phyloP scores from a whole-genome alignment of 148 eudicot species.

The Mesembryanthemum crystallinum region DNA sequence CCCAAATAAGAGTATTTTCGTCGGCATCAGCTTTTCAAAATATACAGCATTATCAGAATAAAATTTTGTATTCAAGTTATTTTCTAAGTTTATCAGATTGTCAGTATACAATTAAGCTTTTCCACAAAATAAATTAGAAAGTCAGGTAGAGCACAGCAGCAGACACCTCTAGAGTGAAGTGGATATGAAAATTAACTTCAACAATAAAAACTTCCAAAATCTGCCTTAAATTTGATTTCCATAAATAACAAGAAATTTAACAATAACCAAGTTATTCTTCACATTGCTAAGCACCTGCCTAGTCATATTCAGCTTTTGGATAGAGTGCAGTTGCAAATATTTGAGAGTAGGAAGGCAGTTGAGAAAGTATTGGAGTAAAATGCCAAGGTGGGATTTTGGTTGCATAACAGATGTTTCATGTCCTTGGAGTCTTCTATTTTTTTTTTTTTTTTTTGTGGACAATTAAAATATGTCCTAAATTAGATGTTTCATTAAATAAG shows the following conservation, averaged over 20 bases:
- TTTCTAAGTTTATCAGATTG: not conserved
- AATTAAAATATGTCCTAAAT: too few species aligned
- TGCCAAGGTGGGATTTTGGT: too few species aligned
- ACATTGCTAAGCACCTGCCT: not conserved
- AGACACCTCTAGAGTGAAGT: not conserved
- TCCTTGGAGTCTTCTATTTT: too few species aligned
- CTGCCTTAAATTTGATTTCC: not conserved
- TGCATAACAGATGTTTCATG: too few species aligned
- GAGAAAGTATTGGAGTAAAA: too few species aligned
- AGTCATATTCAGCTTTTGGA: not conserved
- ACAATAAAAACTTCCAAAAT: too few species aligned
- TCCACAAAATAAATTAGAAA: not conserved
- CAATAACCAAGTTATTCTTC: not conserved
- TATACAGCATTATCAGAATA: not conserved
- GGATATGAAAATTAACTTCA: not conserved
- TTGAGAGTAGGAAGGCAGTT: too few species aligned
- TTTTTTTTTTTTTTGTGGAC: too few species aligned
- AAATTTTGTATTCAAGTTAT: not conserved
- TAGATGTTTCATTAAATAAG: too few species aligned
- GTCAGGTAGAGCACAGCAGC: not conserved
- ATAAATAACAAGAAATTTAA: too few species aligned
- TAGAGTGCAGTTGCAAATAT: too few species aligned
- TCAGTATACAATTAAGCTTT: not conserved
- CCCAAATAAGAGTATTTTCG: not conserved
- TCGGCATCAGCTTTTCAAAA: not conserved